Evolutionary conservation across 176 grass and related monocot genomes (phyloP), one percentile per base, ranked within the genome.

Genomic region (Metroxylon sagu): DNA sequence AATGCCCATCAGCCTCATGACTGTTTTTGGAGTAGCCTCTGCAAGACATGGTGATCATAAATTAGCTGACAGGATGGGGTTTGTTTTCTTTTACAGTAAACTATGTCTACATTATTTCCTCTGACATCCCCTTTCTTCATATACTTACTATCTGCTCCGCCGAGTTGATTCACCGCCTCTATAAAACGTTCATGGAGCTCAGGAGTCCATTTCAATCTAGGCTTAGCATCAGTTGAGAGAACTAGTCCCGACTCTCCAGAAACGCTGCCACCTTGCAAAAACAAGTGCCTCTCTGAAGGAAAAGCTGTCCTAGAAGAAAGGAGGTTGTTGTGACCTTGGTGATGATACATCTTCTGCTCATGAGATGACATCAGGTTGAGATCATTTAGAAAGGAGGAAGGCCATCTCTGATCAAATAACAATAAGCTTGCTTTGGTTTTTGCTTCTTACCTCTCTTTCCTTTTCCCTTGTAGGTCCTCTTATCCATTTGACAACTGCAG

Each of bases 1-100:
- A 77, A 96, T 87, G 25, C 91, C 91, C 91, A 96, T 90, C 18
- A 87, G 71, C 63, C 69, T 85, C 86, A 90, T 96, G 74, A 96
- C 82, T 48, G 91, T 74, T 74, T 96, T 96, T 0, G 91, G 91
- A 15, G 91, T 96, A 54, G 91, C 91, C 72, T 87, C 91, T 96
- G 81, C 60, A 77, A 48, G 30, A 60, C 43, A 43, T 43, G 35
- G 3, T 43, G 35, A 43, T 43, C 35, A 14, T 8, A 25, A 23
- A 25, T 48, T 49, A 49, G 61, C 23, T 29, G 3, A 61, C 14
- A 21, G 18, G 5, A 28, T 35, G 16, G 18, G 14, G 61, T 62
- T 43, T 3, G 0, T 7, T 14, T 59, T 71, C 4, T 5, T 19
- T 17, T 66, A 55, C 75, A 30, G 57, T 53, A 72, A 51, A 62